A percentile compares a stretch with the other conserved stretches of the same genome.
Conservation (phyloP, 2,329 filamentous ascomycete genomes). For the Alternaria solani region DNA sequence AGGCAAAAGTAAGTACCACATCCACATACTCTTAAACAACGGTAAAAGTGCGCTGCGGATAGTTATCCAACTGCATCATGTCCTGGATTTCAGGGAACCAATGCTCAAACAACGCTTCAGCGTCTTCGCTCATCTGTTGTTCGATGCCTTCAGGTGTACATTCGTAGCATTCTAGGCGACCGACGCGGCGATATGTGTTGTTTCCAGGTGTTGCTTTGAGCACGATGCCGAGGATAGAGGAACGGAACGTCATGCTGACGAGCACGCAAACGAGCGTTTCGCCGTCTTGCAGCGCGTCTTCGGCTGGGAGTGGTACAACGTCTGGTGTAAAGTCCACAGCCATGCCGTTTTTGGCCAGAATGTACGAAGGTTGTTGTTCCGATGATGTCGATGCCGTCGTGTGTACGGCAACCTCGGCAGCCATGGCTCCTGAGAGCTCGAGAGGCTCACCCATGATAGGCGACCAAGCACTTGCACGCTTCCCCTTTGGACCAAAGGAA, state of each 20-base stretch:
- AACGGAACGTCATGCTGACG: constrained; percentile 49
- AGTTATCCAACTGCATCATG: constrained; percentile 47
- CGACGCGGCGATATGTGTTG: constrained; percentile 43
- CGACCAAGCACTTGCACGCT: constrained; percentile 38
- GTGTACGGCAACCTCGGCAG: constrained; percentile 40
- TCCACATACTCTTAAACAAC: constrained; percentile 28
- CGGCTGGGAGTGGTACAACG: constrained; percentile 34
- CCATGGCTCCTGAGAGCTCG: constrained; percentile 46
- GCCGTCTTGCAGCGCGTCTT: constrained; percentile 38
- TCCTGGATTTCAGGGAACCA: constrained; percentile 50
- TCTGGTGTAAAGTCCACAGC: constrained; percentile 47
- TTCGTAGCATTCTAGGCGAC: constrained; percentile 49
- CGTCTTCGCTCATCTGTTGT: constrained; percentile 46
- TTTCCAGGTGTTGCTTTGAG: constrained; percentile 32
- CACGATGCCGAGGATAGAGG: constrained; percentile 46
- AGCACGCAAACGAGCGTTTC: constrained; percentile 45
- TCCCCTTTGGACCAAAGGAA: constrained; percentile 36
- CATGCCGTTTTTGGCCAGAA: constrained; percentile 38
- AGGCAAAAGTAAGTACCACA: not conserved
- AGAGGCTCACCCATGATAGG: constrained; percentile 40
- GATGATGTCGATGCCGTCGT: constrained; percentile 8
- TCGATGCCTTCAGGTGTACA: constrained; percentile 38
- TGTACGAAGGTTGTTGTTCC: constrained; percentile 28
- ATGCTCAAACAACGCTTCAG: constrained; percentile 44
- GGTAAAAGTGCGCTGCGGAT: constrained; percentile 40